phyloP scores from a whole-genome alignment of 495 filamentous ascomycete species.

The Lepidopterella palustris region DNA sequence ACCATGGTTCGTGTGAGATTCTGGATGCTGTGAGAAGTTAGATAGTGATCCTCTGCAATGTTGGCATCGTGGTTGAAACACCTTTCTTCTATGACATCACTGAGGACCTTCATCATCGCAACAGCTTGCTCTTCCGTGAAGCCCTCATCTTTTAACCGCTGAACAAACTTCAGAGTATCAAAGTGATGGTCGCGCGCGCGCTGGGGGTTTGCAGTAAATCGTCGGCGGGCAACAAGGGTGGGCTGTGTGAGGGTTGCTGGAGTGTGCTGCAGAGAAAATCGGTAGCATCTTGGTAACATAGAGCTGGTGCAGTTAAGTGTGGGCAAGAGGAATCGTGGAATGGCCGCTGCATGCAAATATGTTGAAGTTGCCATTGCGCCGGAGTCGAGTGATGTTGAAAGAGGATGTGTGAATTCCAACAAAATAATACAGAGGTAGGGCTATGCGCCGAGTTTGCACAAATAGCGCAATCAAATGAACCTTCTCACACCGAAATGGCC shows the following conservation, averaged over 20 bases:
- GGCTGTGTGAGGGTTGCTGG: neutral
- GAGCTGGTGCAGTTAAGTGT: slow-evolving; percentile 3
- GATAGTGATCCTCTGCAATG: neutral
- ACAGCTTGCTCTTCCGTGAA: slow-evolving; percentile 94
- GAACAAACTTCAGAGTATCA: slow-evolving; percentile 94
- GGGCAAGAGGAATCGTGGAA: slow-evolving; percentile 26
- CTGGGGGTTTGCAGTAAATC: slow-evolving; percentile 62
- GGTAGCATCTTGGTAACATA: neutral
- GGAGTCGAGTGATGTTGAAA: too few species aligned
- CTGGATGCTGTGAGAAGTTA: slow-evolving; percentile 59
- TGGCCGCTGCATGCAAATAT: slow-evolving; percentile 11
- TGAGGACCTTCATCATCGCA: slow-evolving; percentile 94
- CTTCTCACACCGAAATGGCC: too few species aligned
- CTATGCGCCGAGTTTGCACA: too few species aligned
- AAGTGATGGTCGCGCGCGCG: slow-evolving; percentile 83
- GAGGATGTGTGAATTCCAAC: too few species aligned
- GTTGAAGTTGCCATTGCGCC: slow-evolving; percentile 12
- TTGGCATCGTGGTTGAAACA: slow-evolving; percentile 19
- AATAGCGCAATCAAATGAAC: too few species aligned
- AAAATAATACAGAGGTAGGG: too few species aligned
- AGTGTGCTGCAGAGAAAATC: neutral
- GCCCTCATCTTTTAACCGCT: slow-evolving; percentile 80
- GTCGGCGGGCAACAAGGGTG: neutral
- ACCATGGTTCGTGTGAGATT: slow-evolving; percentile 99
- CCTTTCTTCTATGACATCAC: slow-evolving; percentile 96